Evolutionary conservation across 306 rosid genomes (phyloP).

Genomic region (Ammopiptanthus mongolicus): DNA sequence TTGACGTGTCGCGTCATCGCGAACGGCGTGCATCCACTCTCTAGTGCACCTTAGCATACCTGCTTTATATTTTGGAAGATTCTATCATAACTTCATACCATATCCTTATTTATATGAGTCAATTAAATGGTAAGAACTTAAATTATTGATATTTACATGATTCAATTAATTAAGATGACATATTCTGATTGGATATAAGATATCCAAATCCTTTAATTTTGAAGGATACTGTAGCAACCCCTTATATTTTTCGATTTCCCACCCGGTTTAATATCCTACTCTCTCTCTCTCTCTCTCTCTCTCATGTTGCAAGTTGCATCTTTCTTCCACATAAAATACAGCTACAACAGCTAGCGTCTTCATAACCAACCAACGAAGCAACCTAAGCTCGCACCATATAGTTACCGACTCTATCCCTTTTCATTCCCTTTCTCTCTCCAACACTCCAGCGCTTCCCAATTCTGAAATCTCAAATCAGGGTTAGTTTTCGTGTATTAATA

Average conservation of each 20-base stretch:
- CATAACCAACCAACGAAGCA: neutral
- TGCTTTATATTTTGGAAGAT: neutral
- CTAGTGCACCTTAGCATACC: neutral
- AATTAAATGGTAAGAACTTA: no score
- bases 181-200: no score
- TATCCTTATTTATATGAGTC: no score
- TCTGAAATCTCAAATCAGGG: neutral
- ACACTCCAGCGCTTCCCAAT: conserved; percentile 25
- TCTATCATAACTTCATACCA: no score
- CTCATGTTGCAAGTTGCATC: neutral
- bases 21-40: neutral
- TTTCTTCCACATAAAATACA: conserved; percentile 21
- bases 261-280: conserved; percentile 18
- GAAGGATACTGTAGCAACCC: no score
- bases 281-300: neutral
- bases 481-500: neutral
- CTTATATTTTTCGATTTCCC: conserved; percentile 11
- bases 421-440: neutral
- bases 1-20: conserved; percentile 28
- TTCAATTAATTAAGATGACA: no score
- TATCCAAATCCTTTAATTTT: no score
- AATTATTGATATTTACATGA: no score
- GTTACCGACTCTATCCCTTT: neutral
- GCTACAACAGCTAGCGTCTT: neutral
- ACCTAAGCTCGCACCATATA: neutral